These are phyloP conservation scores for Cryomyces antarcticus DNA, from an alignment of 495 filamentous ascomycete species.

Conservation along the genomic window DNA sequence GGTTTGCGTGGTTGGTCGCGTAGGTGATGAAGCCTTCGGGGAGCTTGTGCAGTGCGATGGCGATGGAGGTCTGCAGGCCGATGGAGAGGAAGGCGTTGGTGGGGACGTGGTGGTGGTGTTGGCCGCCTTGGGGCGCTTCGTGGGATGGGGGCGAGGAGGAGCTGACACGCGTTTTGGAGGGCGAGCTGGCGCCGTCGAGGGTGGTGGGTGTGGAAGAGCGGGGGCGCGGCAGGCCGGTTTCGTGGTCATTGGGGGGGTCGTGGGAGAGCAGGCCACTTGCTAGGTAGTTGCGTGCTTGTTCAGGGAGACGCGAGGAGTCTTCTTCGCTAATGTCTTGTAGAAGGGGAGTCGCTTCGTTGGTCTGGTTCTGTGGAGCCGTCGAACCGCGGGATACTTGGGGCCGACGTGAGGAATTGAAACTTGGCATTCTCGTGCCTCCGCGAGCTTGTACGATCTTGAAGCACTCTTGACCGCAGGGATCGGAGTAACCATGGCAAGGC, in stretches of 20 bases:
- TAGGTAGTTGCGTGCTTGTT: too few relatives aligned
- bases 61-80: conserved; percentile 78
- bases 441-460: conserved; percentile 27
- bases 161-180: too few relatives aligned
- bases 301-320: neutral
- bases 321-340: conserved; percentile 13
- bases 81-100: conserved; percentile 85
- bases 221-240: too few relatives aligned
- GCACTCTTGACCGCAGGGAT: conserved; percentile 72
- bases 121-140: conserved; percentile 13
- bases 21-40: conserved; percentile 98
- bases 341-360: conserved; percentile 13
- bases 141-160: too few relatives aligned
- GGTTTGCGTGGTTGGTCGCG: conserved; percentile 90
- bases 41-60: conserved; percentile 90
- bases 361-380: neutral
- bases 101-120: conserved; percentile 89
- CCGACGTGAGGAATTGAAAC: conserved; percentile 1
- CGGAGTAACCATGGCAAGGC: conserved; percentile 65
- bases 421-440: conserved; percentile 1
- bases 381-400: neutral
- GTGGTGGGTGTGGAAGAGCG: too few relatives aligned
- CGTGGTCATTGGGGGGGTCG: too few relatives aligned
- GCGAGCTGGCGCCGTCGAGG: too few relatives aligned
- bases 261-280: too few relatives aligned